Conservation (phyloP, 2,329 filamentous ascomycete genomes). For the Blastomyces parvus region DNA sequence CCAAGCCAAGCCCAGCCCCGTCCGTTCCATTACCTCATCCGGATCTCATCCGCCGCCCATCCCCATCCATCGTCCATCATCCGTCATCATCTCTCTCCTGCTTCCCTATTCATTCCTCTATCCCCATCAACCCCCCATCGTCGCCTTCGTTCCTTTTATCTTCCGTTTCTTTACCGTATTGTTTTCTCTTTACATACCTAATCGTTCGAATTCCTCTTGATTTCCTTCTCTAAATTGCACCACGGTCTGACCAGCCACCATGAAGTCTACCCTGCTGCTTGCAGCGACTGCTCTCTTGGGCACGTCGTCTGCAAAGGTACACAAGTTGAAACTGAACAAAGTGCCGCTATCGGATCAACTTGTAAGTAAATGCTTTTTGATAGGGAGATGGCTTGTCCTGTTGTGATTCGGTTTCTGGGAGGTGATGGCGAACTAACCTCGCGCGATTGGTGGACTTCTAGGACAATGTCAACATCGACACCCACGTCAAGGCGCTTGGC, state of each 20-base stretch:
- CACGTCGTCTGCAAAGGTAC: constrained; percentile 72
- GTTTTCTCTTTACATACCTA: background rate
- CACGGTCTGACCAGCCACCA: constrained; percentile 35
- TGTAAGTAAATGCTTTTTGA: constrained; percentile 45
- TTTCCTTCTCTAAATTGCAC: constrained; percentile 1
- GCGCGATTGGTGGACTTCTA: constrained; percentile 28
- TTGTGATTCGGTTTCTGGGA: background rate
- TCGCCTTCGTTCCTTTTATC: background rate
- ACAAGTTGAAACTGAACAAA: constrained; percentile 98
- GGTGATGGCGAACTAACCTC: background rate
- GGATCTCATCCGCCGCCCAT: background rate
- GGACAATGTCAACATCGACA: constrained; percentile 68
- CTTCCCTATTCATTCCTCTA: background rate
- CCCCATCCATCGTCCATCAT: background rate
- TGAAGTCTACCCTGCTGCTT: constrained; percentile 78
- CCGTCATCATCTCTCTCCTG: constrained; percentile 1
- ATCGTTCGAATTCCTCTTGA: background rate
- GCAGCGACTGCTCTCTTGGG: constrained; percentile 71
- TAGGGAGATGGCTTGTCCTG: background rate
- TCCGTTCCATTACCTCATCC: constrained; percentile 4
- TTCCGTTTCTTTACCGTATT: background rate
- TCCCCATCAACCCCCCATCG: background rate
- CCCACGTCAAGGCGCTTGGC: constrained; percentile 70
- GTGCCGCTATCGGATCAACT: constrained; percentile 84
- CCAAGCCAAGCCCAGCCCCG: background rate